Conservation (phyloP, 306 rosid genomes). For the Inga leiocalycina region DNA sequence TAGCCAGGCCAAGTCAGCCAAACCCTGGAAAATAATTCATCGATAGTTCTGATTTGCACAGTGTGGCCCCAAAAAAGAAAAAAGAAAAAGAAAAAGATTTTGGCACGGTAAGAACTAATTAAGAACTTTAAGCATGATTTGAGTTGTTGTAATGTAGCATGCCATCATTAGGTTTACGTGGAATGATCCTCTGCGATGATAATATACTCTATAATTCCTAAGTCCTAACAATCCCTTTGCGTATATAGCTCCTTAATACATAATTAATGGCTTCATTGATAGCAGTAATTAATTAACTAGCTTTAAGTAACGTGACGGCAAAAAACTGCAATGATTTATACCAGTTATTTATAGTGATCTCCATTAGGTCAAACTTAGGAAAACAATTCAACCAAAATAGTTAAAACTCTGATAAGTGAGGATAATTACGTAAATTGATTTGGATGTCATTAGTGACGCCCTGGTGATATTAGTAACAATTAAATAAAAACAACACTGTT, state of each 20-base stretch:
- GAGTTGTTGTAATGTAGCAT: neutral
- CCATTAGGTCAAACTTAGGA: neutral
- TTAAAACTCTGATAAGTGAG: neutral
- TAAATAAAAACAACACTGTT: neutral
- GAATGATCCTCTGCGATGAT: neutral
- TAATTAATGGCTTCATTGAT: neutral
- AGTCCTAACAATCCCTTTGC: neutral
- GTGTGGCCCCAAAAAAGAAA: neutral
- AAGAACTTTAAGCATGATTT: neutral
- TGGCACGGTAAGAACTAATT: neutral
- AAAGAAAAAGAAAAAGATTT: no score
- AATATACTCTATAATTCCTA: neutral
- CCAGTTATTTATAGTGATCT: neutral
- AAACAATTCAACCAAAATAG: neutral
- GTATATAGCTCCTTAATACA: neutral
- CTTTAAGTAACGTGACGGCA: neutral
- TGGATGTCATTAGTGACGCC: neutral
- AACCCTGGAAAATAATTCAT: neutral
- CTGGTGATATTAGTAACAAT: neutral
- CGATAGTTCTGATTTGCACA: no score
- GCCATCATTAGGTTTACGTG: neutral
- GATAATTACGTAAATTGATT: neutral
- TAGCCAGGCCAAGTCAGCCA: neutral
- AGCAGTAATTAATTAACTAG: neutral
- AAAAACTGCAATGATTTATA: neutral